These are phyloP conservation scores for Chloromonas sp. DNA, from an alignment of 163 green algal genomes.

Conservation along the genomic window DNA sequence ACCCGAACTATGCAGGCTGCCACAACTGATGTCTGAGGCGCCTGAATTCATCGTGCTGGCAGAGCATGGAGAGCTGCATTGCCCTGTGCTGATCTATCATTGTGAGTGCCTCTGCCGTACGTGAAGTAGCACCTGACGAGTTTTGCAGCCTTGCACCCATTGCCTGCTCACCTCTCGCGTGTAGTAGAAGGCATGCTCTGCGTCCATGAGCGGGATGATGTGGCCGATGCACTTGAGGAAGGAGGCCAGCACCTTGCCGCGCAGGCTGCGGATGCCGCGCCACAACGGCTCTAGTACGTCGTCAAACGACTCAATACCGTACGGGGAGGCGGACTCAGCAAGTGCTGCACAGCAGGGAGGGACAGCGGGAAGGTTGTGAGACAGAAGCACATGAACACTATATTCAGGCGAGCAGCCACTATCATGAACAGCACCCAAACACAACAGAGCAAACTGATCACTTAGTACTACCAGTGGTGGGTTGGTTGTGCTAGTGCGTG, in stretches of 20 bases:
- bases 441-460: background rate
- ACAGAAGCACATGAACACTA: background rate
- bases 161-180: constrained; percentile 67
- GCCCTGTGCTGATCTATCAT: too few species aligned
- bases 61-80: too few species aligned
- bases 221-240: constrained; percentile 94
- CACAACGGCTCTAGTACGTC: constrained; percentile 97
- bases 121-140: too few species aligned
- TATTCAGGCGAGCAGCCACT: background rate
- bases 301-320: constrained; percentile 99
- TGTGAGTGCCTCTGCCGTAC: too few species aligned
- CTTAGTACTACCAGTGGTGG: too few species aligned
- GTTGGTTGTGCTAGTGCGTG: too few species aligned
- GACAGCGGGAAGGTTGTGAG: background rate
- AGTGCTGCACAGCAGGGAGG: constrained; percentile 59
- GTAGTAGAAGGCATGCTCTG: constrained; percentile 97
- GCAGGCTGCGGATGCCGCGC: constrained; percentile 89
- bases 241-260: constrained; percentile 92
- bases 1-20: too few species aligned
- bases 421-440: background rate
- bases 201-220: constrained; percentile 99
- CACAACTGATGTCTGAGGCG: too few species aligned
- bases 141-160: too few species aligned
- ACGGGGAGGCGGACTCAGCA: constrained; percentile 91
- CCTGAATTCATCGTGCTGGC: too few species aligned